These are phyloP conservation scores for Alternaria alternata DNA, from an alignment of 2,329 filamentous ascomycete species.

Conservation along the genomic window DNA sequence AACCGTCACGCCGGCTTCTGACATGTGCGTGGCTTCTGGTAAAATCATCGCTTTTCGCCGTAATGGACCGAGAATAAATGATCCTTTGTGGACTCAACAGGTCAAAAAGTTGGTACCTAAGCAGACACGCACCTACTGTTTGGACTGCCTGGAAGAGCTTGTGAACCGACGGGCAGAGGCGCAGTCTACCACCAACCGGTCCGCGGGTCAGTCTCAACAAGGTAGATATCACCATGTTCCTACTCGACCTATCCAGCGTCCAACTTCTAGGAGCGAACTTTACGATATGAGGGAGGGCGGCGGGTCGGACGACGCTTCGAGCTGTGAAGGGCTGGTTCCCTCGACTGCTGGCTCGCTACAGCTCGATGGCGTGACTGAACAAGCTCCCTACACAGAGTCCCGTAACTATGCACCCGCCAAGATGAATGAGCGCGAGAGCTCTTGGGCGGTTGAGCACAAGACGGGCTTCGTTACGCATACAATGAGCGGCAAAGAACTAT, in stretches of 20 bases:
- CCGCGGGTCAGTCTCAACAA: not conserved
- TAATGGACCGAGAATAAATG: slow-evolving; percentile 13
- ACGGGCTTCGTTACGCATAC: not conserved
- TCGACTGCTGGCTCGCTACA: not conserved
- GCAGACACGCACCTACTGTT: slow-evolving; percentile 15
- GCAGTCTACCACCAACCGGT: slow-evolving; percentile 1
- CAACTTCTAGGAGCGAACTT: not conserved
- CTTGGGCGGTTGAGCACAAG: not conserved
- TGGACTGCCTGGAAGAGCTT: slow-evolving; percentile 20
- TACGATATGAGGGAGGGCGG: not conserved
- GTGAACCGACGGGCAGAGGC: slow-evolving; percentile 8
- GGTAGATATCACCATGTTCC: not conserved
- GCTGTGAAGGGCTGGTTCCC: not conserved
- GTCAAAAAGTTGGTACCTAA: slow-evolving; percentile 3
- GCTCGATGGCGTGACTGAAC: not conserved
- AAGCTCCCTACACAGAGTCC: not conserved
- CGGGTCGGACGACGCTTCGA: not conserved
- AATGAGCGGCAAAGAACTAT: not conserved
- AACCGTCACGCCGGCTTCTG: slow-evolving; percentile 9
- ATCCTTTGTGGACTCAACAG: slow-evolving; percentile 17
- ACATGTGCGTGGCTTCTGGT: slow-evolving; percentile 1
- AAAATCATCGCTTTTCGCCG: slow-evolving; percentile 19
- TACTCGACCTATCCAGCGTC: not conserved
- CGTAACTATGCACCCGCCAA: not conserved
- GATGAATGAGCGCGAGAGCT: not conserved